Evolutionary conservation across 2,329 filamentous ascomycete genomes (phyloP).

Genomic region (Nemania sp.): DNA sequence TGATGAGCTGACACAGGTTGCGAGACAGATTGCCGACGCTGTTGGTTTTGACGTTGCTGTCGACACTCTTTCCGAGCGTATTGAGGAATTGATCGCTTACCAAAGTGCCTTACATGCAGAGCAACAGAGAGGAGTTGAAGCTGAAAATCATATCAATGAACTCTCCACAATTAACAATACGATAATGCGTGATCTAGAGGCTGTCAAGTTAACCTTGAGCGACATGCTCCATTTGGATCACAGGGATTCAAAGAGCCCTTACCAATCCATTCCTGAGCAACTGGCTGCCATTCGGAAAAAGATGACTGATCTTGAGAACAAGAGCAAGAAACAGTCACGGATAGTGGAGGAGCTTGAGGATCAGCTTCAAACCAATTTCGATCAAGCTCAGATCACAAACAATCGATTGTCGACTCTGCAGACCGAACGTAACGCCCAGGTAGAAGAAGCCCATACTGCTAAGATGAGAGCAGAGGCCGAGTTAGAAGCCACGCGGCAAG

Average conservation of each 20-base stretch:
- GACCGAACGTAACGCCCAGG: conserved; percentile 71
- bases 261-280: conserved; percentile 58
- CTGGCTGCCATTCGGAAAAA: conserved; percentile 67
- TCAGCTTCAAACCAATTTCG: conserved; percentile 92
- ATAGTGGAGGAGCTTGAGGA: conserved; percentile 96
- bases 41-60: conserved; percentile 67
- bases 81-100: conserved; percentile 59
- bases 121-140: conserved; percentile 61
- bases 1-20: conserved; percentile 67
- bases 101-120: conserved; percentile 64
- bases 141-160: conserved; percentile 60
- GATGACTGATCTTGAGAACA: conserved; percentile 63
- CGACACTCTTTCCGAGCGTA: conserved; percentile 68
- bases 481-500: conserved; percentile 68
- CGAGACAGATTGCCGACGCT: conserved; percentile 64
- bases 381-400: conserved; percentile 83
- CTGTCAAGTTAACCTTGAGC: conserved; percentile 58
- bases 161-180: conserved; percentile 62
- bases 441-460: conserved; percentile 77
- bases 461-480: conserved; percentile 68
- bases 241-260: conserved; percentile 48
- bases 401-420: conserved; percentile 86
- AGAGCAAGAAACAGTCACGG: conserved; percentile 88
- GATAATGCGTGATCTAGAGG: conserved; percentile 65
- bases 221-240: conserved; percentile 58